Base-by-base conservation (phyloP, 208 protist genomes). In the Leishmania turanica region DNA sequence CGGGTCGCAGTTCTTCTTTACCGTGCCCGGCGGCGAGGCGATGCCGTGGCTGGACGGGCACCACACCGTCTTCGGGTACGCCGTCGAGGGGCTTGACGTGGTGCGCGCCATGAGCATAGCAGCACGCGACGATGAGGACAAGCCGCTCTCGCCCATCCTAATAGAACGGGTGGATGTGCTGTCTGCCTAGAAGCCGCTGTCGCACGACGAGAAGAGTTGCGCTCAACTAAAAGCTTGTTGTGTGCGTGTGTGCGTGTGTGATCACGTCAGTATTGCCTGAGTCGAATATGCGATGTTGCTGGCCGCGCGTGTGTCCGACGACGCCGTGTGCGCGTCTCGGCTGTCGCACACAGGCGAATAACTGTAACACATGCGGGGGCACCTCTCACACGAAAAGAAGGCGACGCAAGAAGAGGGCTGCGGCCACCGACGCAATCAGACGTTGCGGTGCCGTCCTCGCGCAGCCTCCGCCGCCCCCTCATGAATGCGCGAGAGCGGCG, bases 31-130 rank as follows among this genome's bases (percentile, higher is more conserved):
- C 56, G 89, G 71, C 15, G 78, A 85, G 71, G 80, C 64, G 73
- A 89, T 92, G 84, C 81, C 82, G 66, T 96, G 91, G 92, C 74
- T 99, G 77, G 97, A 98, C 81, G 93, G 91, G 27, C 96, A 98
- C 77, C 98, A 99, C 85, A 97, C 97, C 31, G 97, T 99, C 7
- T 99, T 99, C 75, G 98, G 98, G 21, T 86, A 90, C 74, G 96
- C 98, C 31, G 82, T 93, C 27, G 81, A 89, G n/a, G 94, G 95
- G 19, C 79, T 89, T 77, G 84, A 90, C 3, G 83, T 94, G 77
- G 84, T 98, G 68, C 85, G 75, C 37, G 82, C 79, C 34, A 89
- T 96, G 62, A 89, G 85, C 64, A 51, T 88, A 66, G 88, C 84
- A 7, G 81, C 79, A 31, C 75, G 84, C 8, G 87, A 91, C 34